Evolutionary conservation across 2,329 filamentous ascomycete species (phyloP).

Genomic region (Colletotrichum australisinense): DNA sequence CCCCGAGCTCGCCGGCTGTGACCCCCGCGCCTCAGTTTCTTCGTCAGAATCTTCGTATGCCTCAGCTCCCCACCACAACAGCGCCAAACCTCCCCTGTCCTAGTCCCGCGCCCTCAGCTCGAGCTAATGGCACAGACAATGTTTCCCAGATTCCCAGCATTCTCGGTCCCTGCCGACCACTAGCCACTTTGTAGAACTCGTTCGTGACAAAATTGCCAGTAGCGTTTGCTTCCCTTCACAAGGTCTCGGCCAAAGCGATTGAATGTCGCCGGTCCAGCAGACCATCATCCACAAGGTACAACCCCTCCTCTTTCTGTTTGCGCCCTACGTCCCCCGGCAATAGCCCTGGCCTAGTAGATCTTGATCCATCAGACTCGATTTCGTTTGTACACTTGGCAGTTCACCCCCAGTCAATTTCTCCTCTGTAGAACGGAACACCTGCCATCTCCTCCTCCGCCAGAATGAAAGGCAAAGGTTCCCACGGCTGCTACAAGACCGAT

Average conservation of each 20-base stretch:
- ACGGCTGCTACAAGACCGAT: conserved; percentile 3
- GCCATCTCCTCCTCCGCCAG: not conserved
- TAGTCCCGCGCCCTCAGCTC: conserved; percentile 8
- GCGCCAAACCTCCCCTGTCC: conserved; percentile 15
- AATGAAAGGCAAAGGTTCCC: not conserved
- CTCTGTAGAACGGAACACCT: conserved; percentile 6
- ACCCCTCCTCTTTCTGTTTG: not conserved
- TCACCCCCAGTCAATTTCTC: not conserved
- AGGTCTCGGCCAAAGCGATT: conserved; percentile 15
- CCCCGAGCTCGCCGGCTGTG: not conserved
- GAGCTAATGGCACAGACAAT: conserved; percentile 8
- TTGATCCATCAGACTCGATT: not conserved
- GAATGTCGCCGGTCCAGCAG: conserved; percentile 4
- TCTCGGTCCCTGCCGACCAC: conserved; percentile 24
- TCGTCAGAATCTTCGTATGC: conserved; percentile 21
- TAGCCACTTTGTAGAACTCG: conserved; percentile 1
- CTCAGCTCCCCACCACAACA: conserved; percentile 15
- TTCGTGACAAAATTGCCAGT: conserved; percentile 15
- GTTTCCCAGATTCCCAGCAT: conserved; percentile 1
- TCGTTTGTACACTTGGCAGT: conserved; percentile 1
- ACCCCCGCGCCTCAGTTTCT: conserved; percentile 16
- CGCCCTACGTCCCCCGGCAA: not conserved
- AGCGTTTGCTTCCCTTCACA: conserved; percentile 18
- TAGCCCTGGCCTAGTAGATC: conserved; percentile 11
- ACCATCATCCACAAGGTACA: not conserved